Conservation (phyloP, 345 rosid genomes). For the Crucihimalaya himalaica region DNA sequence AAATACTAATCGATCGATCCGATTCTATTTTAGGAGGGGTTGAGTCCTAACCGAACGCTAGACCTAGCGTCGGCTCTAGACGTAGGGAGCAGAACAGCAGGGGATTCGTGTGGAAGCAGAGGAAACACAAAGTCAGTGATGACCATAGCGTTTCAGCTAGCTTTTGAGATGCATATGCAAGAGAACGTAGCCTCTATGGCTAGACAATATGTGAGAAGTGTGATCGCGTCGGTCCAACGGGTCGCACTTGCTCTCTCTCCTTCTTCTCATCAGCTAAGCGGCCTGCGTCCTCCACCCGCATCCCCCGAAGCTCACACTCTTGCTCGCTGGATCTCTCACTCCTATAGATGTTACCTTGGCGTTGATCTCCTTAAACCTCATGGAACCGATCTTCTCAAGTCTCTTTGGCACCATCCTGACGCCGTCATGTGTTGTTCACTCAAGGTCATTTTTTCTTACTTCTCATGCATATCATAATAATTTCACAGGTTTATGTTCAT, state of each 20-base stretch:
- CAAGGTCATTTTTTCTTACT: slow-evolving; percentile 46
- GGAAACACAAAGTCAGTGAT: slow-evolving; percentile 80
- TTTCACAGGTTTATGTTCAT: background rate
- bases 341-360: slow-evolving; percentile 85
- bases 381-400: slow-evolving; percentile 75
- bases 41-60: slow-evolving; percentile 90
- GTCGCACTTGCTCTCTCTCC: slow-evolving; percentile 97
- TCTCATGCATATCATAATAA: too few species aligned
- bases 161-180: slow-evolving; percentile 87
- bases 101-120: slow-evolving; percentile 56
- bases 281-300: slow-evolving; percentile 67
- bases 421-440: slow-evolving; percentile 92
- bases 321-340: slow-evolving; percentile 85
- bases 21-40: slow-evolving; percentile 55
- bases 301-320: slow-evolving; percentile 92
- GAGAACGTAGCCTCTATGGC: slow-evolving; percentile 60
- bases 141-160: slow-evolving; percentile 95
- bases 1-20: background rate
- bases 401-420: slow-evolving; percentile 87
- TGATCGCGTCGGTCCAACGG: slow-evolving; percentile 74
- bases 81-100: slow-evolving; percentile 62
- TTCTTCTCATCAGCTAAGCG: slow-evolving; percentile 58
- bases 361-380: slow-evolving; percentile 76
- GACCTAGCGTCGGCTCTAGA: slow-evolving; percentile 97
- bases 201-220: background rate